phyloP scores from a whole-genome alignment of 306 rosid species.

The Clitoria ternatea region DNA sequence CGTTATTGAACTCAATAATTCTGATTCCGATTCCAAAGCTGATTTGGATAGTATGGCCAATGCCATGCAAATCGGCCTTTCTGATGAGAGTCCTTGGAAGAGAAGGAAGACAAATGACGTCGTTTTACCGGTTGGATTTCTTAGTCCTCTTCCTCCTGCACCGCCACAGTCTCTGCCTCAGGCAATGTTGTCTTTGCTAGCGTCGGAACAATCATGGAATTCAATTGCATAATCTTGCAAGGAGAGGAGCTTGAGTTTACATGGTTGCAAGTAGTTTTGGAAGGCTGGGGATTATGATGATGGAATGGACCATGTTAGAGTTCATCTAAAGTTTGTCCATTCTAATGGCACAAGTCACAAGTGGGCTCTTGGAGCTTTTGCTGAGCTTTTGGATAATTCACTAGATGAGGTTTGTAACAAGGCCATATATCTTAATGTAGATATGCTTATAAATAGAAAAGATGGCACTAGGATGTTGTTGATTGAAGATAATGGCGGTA shows the following conservation, averaged over 20 bases:
- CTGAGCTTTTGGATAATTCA: conserved; percentile 91
- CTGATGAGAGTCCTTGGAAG: conserved; percentile 27
- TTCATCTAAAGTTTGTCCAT: conserved; percentile 96
- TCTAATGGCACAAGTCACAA: conserved; percentile 98
- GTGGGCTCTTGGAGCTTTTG: conserved; percentile 99
- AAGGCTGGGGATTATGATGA: conserved; percentile 92
- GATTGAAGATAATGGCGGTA: conserved; percentile 97
- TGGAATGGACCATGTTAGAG: conserved; percentile 97
- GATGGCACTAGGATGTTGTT: conserved; percentile 69
- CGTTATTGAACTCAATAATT: conserved; percentile 58
- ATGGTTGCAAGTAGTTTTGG: conserved; percentile 75
- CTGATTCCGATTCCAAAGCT: conserved; percentile 36
- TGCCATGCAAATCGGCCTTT: not conserved
- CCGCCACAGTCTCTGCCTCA: not conserved
- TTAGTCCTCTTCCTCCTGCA: conserved; percentile 26
- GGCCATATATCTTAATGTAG: conserved; percentile 79
- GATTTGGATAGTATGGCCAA: conserved; percentile 33
- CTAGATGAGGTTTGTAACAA: conserved; percentile 92
- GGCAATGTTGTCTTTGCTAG: conserved; percentile 9
- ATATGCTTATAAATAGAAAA: conserved; percentile 67
- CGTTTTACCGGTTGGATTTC: conserved; percentile 53
- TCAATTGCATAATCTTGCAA: not conserved
- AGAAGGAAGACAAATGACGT: conserved; percentile 35
- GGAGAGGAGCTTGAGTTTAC: not conserved
- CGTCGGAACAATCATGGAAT: conserved; percentile 15